phyloP scores from a whole-genome alignment of 2,329 filamentous ascomycete genomes.

The Pseudogymnoascus sp. region DNA sequence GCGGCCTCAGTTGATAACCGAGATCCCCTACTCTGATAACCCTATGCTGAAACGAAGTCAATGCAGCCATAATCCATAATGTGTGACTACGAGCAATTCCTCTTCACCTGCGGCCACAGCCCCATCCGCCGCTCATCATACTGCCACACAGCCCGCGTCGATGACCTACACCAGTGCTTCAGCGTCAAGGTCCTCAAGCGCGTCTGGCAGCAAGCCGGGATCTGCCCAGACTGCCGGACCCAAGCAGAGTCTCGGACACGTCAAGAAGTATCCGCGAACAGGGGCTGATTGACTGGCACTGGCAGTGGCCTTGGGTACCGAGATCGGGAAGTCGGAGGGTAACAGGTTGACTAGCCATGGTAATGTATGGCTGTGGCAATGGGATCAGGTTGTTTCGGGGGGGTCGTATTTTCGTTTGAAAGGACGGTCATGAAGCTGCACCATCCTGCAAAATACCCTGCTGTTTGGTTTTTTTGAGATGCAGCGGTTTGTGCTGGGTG shows the following conservation, averaged over 20 bases:
- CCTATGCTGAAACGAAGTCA: not conserved
- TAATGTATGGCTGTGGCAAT: not conserved
- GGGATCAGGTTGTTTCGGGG: not conserved
- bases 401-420: not conserved
- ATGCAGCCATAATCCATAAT: conserved; percentile 32
- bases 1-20: not conserved
- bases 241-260: not conserved
- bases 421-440: not conserved
- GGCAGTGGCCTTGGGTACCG: not conserved
- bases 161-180: conserved; percentile 60
- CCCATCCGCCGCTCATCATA: conserved; percentile 53
- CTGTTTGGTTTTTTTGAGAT: conserved; percentile 1
- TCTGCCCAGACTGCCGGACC: conserved; percentile 41
- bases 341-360: not conserved
- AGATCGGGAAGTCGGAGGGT: not conserved
- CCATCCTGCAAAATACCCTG: conserved; percentile 5
- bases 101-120: conserved; percentile 57
- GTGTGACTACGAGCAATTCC: conserved; percentile 64
- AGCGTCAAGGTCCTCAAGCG: conserved; percentile 57
- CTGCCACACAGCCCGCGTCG: conserved; percentile 68
- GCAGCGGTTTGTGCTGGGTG: not conserved
- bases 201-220: conserved; percentile 47
- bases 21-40: not conserved
- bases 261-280: not conserved
- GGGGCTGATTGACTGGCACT: not conserved